phyloP scores from a whole-genome alignment of 202 grass and related monocot genomes.

The Alloteropsis angusta region DNA sequence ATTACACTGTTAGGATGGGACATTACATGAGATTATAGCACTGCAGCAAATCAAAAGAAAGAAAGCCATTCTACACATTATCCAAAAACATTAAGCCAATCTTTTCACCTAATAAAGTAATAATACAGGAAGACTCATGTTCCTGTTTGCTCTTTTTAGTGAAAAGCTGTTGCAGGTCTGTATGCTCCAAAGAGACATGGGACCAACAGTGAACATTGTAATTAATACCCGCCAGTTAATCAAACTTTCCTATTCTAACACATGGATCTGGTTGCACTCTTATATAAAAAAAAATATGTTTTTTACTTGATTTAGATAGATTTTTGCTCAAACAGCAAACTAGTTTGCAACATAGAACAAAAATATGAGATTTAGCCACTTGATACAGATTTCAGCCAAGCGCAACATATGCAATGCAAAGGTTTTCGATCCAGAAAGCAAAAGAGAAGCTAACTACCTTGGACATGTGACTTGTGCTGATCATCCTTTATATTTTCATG shows the following conservation, averaged over 20 bases:
- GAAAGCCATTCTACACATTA: background rate
- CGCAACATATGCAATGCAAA: conserved; percentile 16
- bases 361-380: background rate
- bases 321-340: background rate
- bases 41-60: background rate
- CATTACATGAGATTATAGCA: background rate
- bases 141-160: background rate
- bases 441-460: conserved; percentile 45
- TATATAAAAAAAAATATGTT: background rate
- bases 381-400: background rate
- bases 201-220: background rate
- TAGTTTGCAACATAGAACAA: background rate
- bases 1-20: conserved; percentile 22
- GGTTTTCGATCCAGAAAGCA: conserved; percentile 15
- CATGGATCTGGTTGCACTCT: background rate
- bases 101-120: background rate
- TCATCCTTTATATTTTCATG: conserved; percentile 89
- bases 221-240: background rate
- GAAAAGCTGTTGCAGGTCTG: background rate
- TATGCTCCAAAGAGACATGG: background rate
- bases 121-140: background rate
- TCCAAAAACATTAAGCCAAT: background rate
- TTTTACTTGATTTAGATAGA: background rate
- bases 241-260: background rate
- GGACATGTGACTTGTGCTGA: conserved; percentile 49